A percentile compares a stretch with the other conserved stretches of the same genome.
phyloP scores from a whole-genome alignment of 345 rosid genomes.

The Punica granatum region DNA sequence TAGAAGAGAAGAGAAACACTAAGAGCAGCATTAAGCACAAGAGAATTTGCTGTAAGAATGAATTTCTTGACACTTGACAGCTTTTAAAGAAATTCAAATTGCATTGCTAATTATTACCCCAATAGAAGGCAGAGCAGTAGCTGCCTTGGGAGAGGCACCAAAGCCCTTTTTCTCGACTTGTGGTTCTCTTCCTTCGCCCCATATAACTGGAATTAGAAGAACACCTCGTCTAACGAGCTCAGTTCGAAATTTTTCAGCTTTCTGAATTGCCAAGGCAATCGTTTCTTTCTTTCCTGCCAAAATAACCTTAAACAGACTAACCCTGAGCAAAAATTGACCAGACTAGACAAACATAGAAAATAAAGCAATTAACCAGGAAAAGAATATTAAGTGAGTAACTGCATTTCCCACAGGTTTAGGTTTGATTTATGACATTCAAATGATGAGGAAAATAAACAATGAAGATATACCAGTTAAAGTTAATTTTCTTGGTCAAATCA shows the following conservation, averaged over 20 bases:
- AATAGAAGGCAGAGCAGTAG: slow-evolving; percentile 71
- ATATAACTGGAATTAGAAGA: slow-evolving; percentile 80
- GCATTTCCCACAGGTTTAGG: neutral
- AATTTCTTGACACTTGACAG: neutral
- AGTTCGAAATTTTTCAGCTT: slow-evolving; percentile 81
- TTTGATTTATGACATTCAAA: neutral
- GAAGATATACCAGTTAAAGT: neutral
- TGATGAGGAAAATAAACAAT: neutral
- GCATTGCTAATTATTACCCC: slow-evolving; percentile 40
- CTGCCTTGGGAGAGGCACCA: slow-evolving; percentile 53
- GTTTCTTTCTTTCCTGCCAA: slow-evolving; percentile 79
- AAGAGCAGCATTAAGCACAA: neutral
- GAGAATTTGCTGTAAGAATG: neutral
- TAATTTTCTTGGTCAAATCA: too few relatives aligned
- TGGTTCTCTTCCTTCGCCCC: slow-evolving; percentile 59
- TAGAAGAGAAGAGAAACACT: neutral
- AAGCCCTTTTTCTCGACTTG: slow-evolving; percentile 72
- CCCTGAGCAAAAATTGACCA: neutral
- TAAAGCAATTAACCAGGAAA: neutral
- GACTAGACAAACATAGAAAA: neutral
- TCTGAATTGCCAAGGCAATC: slow-evolving; percentile 54
- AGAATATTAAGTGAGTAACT: neutral
- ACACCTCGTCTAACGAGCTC: slow-evolving; percentile 84
- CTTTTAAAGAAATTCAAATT: neutral
- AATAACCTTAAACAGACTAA: slow-evolving; percentile 48